Conservation (phyloP, 495 filamentous ascomycete species). For the Staphylotrichum longicolle region DNA sequence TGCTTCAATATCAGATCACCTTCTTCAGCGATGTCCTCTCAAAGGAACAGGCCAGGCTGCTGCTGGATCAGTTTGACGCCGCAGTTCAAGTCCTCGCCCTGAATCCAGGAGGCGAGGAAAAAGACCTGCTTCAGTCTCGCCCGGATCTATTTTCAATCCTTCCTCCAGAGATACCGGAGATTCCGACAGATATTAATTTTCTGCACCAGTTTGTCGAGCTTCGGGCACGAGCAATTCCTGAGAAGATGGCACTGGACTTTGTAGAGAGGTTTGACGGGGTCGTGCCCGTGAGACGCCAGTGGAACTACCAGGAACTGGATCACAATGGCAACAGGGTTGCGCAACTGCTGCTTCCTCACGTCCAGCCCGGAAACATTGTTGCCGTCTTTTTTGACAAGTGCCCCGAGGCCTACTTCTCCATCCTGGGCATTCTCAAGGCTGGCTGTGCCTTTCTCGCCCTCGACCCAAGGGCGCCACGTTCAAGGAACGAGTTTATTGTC, state of each 20-base stretch:
- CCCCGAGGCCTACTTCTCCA: conserved; percentile 72
- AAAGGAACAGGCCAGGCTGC: conserved; percentile 55
- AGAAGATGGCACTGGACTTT: conserved; percentile 60
- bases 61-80: conserved; percentile 62
- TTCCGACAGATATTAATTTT: conserved; percentile 46
- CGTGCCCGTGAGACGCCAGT: conserved; percentile 39
- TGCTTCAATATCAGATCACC: conserved; percentile 59
- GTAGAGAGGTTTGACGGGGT: conserved; percentile 41
- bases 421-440: conserved; percentile 76
- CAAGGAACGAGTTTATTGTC: conserved; percentile 64
- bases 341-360: conserved; percentile 45
- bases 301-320: conserved; percentile 64
- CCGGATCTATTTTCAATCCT: conserved; percentile 52
- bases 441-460: conserved; percentile 80
- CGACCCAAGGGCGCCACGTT: conserved; percentile 61
- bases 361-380: conserved; percentile 55
- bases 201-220: conserved; percentile 64
- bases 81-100: conserved; percentile 48
- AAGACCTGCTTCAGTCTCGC: conserved; percentile 22
- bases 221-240: conserved; percentile 40
- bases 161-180: conserved; percentile 46
- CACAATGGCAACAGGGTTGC: conserved; percentile 60
- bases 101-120: conserved; percentile 31
- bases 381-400: conserved; percentile 79
- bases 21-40: conserved; percentile 61